A percentile compares a stretch with the other conserved stretches of the same genome.
Evolutionary conservation across 257 asterid genomes (phyloP).

Genomic region (Galeopsis tetrahit): DNA sequence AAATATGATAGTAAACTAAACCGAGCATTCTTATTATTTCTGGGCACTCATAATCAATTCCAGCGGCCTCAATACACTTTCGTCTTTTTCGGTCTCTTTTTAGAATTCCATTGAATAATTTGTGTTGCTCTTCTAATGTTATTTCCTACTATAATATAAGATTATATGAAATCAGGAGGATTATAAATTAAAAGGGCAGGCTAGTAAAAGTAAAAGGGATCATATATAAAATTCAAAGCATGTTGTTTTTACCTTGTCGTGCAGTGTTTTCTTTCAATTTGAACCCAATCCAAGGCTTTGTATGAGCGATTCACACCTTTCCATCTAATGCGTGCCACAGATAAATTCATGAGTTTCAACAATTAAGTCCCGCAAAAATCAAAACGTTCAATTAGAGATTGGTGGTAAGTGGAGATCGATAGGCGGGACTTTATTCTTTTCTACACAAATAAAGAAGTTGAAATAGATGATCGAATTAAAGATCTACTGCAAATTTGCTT

Average conservation of each 20-base stretch:
- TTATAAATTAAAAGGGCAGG: not conserved
- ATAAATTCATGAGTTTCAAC: slow-evolving; percentile 5
- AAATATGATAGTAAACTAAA: not conserved
- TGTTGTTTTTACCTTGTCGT: slow-evolving; percentile 67
- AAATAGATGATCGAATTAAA: no score
- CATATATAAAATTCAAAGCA: not conserved
- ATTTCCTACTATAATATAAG: slow-evolving; percentile 79
- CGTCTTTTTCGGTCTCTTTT: slow-evolving; percentile 69
- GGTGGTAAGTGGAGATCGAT: no score
- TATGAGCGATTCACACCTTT: slow-evolving; percentile 61
- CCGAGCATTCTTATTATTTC: slow-evolving; percentile 62
- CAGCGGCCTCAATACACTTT: slow-evolving; percentile 84
- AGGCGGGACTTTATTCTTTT: no score
- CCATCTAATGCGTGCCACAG: slow-evolving; percentile 59
- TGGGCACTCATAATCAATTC: slow-evolving; percentile 85
- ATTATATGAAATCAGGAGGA: slow-evolving; percentile 19
- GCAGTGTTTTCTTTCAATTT: slow-evolving; percentile 72
- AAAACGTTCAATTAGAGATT: no score
- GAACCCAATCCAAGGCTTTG: slow-evolving; percentile 76
- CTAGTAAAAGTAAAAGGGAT: not conserved
- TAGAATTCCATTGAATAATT: slow-evolving; percentile 60
- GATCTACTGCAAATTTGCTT: no score
- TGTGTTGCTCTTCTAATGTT: slow-evolving; percentile 67
- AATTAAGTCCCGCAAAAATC: no score
- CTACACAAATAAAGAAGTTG: no score